Conservation (phyloP, 768 basidiomycete genomes). For the Daedalea quercina region DNA sequence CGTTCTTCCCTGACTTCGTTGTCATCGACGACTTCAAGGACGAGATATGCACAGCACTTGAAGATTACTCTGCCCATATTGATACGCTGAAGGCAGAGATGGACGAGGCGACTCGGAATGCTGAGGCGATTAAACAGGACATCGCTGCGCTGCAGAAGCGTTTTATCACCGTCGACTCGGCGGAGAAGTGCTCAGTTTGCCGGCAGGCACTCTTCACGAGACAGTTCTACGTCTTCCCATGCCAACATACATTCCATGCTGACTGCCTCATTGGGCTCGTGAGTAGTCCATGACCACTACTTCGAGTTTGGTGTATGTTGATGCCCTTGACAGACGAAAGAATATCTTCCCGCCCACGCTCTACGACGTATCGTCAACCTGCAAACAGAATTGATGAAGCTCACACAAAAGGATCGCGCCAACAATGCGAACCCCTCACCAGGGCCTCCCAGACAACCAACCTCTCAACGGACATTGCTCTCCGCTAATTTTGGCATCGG, state of each 20-base stretch:
- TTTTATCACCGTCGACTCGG: constrained; percentile 86
- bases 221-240: constrained; percentile 98
- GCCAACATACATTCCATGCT: constrained; percentile 95
- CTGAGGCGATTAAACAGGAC: constrained; percentile 91
- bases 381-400: constrained; percentile 77
- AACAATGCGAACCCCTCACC: constrained; percentile 25
- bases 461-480: constrained; percentile 57
- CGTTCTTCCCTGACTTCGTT: constrained; percentile 99
- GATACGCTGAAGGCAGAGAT: constrained; percentile 87
- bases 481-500: constrained; percentile 64
- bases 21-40: constrained; percentile 99
- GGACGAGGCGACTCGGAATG: constrained; percentile 90
- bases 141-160: constrained; percentile 80
- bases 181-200: constrained; percentile 84
- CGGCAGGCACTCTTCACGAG: constrained; percentile 68
- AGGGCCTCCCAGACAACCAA: constrained; percentile 34
- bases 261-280: constrained; percentile 95
- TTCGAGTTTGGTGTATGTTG: constrained; percentile 9
- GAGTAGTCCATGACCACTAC: constrained; percentile 24
- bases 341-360: constrained; percentile 75
- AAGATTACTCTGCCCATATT: constrained; percentile 90
- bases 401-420: constrained; percentile 30
- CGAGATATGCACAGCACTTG: constrained; percentile 93
- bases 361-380: constrained; percentile 82
- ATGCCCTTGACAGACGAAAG: constrained; percentile 65